Evolutionary conservation across 2,329 filamentous ascomycete species (phyloP).

Genomic region (Fusarium foetens): DNA sequence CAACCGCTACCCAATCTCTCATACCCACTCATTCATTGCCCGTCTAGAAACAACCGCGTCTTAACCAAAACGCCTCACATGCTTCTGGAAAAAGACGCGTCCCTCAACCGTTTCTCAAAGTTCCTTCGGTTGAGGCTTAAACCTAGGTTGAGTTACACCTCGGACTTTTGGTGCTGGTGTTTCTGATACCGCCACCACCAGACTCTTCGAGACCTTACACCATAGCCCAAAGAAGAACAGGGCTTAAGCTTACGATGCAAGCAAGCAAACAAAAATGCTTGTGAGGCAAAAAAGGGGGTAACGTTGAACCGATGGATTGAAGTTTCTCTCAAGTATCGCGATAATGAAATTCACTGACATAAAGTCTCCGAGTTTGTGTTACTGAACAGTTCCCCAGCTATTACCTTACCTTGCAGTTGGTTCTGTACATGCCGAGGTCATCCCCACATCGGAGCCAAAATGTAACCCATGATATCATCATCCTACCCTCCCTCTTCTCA

Average conservation of each 20-base stretch:
- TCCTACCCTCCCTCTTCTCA: conserved; percentile 32
- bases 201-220: conserved; percentile 32
- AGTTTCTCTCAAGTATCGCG: neutral
- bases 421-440: conserved; percentile 11
- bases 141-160: conserved; percentile 4
- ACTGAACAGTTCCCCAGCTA: neutral
- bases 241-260: neutral
- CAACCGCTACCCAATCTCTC: neutral
- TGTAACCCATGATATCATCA: conserved; percentile 45
- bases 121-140: neutral
- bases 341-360: neutral
- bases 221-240: conserved; percentile 16
- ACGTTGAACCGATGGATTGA: neutral
- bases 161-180: neutral
- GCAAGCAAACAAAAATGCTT: neutral
- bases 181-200: conserved; percentile 24
- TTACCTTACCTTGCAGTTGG: neutral
- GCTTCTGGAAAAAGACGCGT: conserved; percentile 16
- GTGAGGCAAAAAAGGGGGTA: neutral
- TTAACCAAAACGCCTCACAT: conserved; percentile 1
- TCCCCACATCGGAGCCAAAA: conserved; percentile 23
- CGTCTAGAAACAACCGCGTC: neutral
- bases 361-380: conserved; percentile 14
- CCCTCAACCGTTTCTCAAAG: conserved; percentile 1
- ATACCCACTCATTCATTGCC: neutral